These are phyloP conservation scores for Malus hybrid DNA, from an alignment of 331 rosid species.

Conservation along the genomic window DNA sequence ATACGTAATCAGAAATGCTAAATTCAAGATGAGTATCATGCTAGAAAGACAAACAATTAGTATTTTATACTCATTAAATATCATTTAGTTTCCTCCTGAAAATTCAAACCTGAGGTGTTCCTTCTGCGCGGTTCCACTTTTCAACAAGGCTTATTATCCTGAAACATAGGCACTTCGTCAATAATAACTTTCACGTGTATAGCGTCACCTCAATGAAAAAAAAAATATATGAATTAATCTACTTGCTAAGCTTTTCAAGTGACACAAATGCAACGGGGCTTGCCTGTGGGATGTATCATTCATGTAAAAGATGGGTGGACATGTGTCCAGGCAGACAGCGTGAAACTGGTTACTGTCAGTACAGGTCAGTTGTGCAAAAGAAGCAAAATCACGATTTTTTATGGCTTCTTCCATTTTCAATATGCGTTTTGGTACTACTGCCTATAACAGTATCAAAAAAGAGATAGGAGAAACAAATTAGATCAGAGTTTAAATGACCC, in stretches of 20 bases:
- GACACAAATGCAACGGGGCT: not conserved
- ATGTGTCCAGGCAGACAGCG: slow-evolving; percentile 96
- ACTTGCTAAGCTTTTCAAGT: not conserved
- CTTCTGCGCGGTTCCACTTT: slow-evolving; percentile 87
- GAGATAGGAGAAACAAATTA: not conserved
- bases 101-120: slow-evolving; percentile 84
- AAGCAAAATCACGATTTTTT: slow-evolving; percentile 65
- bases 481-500: not conserved
- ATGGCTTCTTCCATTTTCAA: slow-evolving; percentile 91
- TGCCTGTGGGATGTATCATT: slow-evolving; percentile 96
- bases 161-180: slow-evolving; percentile 31
- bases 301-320: slow-evolving; percentile 96
- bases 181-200: slow-evolving; percentile 3
- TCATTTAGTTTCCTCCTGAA: not conserved
- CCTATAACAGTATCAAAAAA: slow-evolving; percentile 36
- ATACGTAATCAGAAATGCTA: too few species aligned
- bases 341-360: slow-evolving; percentile 96
- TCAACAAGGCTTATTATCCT: slow-evolving; percentile 85
- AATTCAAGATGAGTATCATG: not conserved
- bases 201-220: slow-evolving; percentile 1
- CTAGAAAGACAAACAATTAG: slow-evolving; percentile 4
- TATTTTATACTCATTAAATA: not conserved
- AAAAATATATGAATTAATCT: not conserved
- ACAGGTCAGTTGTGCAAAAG: slow-evolving; percentile 72
- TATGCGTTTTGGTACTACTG: slow-evolving; percentile 85